A percentile compares a stretch with the other conserved stretches of the same genome.
phyloP scores from a whole-genome alignment of 140 eudicot genomes.

The Senecio squalidus region DNA sequence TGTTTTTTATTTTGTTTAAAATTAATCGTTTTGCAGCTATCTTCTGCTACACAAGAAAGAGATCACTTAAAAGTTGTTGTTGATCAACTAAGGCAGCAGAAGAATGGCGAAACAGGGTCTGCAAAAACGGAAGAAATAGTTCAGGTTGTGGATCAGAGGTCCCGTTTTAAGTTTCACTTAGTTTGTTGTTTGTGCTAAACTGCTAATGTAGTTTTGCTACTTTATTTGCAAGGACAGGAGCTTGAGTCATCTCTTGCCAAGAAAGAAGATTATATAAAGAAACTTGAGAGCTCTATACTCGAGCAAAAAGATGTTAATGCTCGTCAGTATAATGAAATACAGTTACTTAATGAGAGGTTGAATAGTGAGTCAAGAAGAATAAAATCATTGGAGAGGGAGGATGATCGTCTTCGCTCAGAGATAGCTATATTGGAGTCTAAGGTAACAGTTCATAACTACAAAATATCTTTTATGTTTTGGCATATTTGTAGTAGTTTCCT shows the following conservation, averaged over 20 bases:
- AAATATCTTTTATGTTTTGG: conserved; percentile 5
- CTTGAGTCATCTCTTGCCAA: conserved; percentile 67
- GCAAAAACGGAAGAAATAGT: conserved; percentile 24
- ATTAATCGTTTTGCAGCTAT: conserved; percentile 45
- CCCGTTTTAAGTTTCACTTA: neutral
- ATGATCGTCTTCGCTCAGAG: conserved; percentile 89
- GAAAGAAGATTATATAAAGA: conserved; percentile 64
- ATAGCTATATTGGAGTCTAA: conserved; percentile 88
- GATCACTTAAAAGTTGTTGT: conserved; percentile 45
- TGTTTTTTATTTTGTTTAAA: neutral
- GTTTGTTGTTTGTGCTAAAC: neutral
- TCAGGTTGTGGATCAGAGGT: neutral
- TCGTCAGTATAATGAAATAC: conserved; percentile 66
- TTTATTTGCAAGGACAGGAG: conserved; percentile 46
- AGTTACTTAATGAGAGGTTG: conserved; percentile 66
- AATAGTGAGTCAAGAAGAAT: conserved; percentile 69
- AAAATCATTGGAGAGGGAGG: conserved; percentile 87
- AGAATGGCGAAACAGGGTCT: conserved; percentile 44
- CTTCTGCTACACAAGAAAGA: conserved; percentile 68
- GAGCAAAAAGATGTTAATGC: conserved; percentile 53
- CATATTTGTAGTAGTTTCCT: neutral
- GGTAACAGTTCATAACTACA: conserved; percentile 43
- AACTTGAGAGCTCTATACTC: conserved; percentile 51
- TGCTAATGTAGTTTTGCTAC: conserved; percentile 15
- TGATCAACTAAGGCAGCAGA: conserved; percentile 50